Evolutionary conservation across 352 stramenopile species (phyloP), one percentile per base, ranked within the genome.

Genomic region (Phytopythium vexans): DNA sequence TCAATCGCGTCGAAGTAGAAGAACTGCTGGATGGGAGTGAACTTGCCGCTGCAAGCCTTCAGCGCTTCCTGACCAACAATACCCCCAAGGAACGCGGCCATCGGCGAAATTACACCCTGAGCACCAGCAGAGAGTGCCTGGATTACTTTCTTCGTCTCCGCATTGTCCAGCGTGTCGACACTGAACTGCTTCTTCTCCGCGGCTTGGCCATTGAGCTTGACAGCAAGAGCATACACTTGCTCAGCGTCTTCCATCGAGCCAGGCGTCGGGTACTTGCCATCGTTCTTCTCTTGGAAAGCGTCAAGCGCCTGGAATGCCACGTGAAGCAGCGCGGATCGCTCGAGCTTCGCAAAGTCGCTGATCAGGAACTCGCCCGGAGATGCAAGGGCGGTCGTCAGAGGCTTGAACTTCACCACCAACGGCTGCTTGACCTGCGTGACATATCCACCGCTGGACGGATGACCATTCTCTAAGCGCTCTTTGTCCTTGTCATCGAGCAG

Each of bases 1-100:
- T 99, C 97, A 33, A 98, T 69, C 1, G 96, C 95, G 67, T 99
- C 97, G 59, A 99, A 98, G 78, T 99, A 99, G 58, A 99, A 97
- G 65, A 98, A 99, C 66, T 99, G 97, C 52, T 97, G 88, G 50
- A 99, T 98, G 14, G 97, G 97, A 27, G 91, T 98, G 68, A 99
- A 99, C 69, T 99, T 99, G 39, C 95, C 96, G 56, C 85, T 98
- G 75, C 96, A 99, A 8, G 96, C 96, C 77, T 99, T 99, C 39
- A 99, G 77, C 32, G 98, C 95, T 73, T 97, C 91, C 66, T 99
- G 97, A 9, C 94, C 97, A 27, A 99, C 94, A 39, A 99, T 96
- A 33, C 97, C 97, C 56, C 97, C 97, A 10, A 99, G 69, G 50
- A 97, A 96, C 14, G 97, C 96, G 49, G 95, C 94, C 90, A 99